Base-by-base conservation (phyloP, 1,284 basidiomycete species). In the Sanghuangporus weigelae region DNA sequence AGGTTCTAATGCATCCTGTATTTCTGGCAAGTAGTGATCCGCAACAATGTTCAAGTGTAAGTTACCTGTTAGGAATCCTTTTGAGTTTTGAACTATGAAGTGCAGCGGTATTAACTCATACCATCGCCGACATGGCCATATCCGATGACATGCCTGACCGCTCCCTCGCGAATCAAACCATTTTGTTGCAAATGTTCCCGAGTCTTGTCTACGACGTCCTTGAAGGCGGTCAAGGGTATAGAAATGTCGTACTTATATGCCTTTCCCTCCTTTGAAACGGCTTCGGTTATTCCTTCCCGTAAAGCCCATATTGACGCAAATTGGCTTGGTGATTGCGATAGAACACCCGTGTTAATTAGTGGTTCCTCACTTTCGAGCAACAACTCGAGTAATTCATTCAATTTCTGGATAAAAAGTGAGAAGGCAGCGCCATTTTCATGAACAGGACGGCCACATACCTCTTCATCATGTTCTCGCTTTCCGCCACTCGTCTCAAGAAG, bases 201-300 rank as follows among this genome's bases (percentile, higher is more conserved):
- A 58, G 96, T 90, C 49, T 82, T 79, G 70, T 96, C 90, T 23
- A 98, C 94, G 10, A 98, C 86, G 35, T 86, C 84, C 78, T 98
- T 91, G 84, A 99, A 99, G 69, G 88, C 84, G 21, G 85, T 81
- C 3, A 97, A 82, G 2, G 96, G 96, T 39, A 99, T 86, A 19
- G 93, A 96, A 48, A 99, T 84, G 72, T 99, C 97, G 75, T 99
- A 99, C 79, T 99, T 99, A 82, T 97, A 99, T 5, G 92, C 89
- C 69, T 94, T 94, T 53, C 97, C 97, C 73, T 94, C 89, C 75
- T 98, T 98, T 31, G 92, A 93, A 2, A 93, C 86, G 0, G 96
- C 92, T 75, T 99, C 97, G 2, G 97, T 90, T 23, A 99, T 84
- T 46, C 90, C 88, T 77, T 99, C 97, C n/a, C 97, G 90, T 16